Base-by-base conservation (phyloP, 176 grass and related monocot genomes). In the Oryza longistaminata region DNA sequence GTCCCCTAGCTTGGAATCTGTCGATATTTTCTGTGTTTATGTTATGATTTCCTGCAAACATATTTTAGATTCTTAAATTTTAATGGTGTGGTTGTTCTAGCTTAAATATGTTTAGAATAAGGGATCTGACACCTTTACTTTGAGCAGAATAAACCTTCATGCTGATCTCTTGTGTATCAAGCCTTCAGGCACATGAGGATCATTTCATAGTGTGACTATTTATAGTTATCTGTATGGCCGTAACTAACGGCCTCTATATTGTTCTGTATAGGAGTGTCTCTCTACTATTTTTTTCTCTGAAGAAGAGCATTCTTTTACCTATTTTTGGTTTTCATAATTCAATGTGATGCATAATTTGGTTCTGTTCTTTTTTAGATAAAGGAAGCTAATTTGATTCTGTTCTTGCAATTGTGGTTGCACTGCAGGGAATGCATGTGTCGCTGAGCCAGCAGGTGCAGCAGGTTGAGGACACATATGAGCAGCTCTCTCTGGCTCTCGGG, bases 361-460 rank as follows among this genome's bases (percentile, higher is more conserved):
- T 49, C 42, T 27, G 40, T 21, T 75, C 10, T 69, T 64, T 11
- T 43, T 43, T 43, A 43, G 42, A 43, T 43, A 43, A 43, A 10
- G 42, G 42, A 43, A 3, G 1, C 17, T 79, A 67, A 86, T 40
- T 22, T 9, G 37, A 10, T 52, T 49, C 52, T n/a, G 40, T 21
- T 75, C 10, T 69, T 64, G 26, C 22, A 2, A 31, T 77, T 64
- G 66, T 64, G 3, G 24, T 45, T 73, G 45, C 27, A 64, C 73
- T 75, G 69, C 42, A 96, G 94, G 91, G 91, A 25, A 91, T 91
- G 91, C 94, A 90, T 25, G 76, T 93, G 11, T 93, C 94, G 6
- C 78, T 96, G 81, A 89, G 77, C 50, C 77, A 85, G 40, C 89
- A 96, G 91, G 92, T 96, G 85, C 91, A 93, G 77, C 94, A 93